Evolutionary conservation across 345 rosid species (phyloP).

Genomic region (Euphorbia pulcherrima): DNA sequence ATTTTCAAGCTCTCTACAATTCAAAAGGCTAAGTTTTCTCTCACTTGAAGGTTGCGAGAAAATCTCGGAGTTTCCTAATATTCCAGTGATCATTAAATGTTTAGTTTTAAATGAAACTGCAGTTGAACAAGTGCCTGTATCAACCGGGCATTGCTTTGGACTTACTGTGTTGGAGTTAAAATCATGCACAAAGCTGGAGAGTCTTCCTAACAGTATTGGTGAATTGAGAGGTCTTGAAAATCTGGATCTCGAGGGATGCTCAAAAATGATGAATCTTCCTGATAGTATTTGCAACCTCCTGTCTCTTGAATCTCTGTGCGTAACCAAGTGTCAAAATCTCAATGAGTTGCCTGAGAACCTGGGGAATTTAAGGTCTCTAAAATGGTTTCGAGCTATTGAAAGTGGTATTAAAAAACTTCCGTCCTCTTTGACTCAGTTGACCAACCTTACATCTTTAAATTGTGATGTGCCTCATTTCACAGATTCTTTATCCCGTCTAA

Average conservation of each 20-base stretch:
- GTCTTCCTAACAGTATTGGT: background rate
- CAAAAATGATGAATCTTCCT: slow-evolving; percentile 30
- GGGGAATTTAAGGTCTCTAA: background rate
- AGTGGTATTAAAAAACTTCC: background rate
- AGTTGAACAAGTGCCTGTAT: background rate
- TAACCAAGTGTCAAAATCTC: background rate
- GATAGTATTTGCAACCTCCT: slow-evolving; percentile 20
- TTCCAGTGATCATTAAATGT: background rate
- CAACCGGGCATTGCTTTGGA: background rate
- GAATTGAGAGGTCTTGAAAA: slow-evolving; percentile 24
- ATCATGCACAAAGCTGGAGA: background rate
- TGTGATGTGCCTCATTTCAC: slow-evolving; percentile 7
- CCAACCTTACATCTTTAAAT: background rate
- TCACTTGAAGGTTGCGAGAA: slow-evolving; percentile 6
- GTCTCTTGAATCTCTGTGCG: background rate
- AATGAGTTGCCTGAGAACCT: background rate
- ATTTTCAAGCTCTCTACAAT: background rate
- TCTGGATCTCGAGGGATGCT: slow-evolving; percentile 23
- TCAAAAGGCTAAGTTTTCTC: background rate
- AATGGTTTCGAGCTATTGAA: background rate
- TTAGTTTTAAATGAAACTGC: background rate
- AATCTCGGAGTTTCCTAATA: background rate
- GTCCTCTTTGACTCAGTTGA: background rate
- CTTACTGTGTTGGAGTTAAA: background rate
- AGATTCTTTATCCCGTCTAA: background rate